Conservation (phyloP, 2,329 filamentous ascomycete species). For the Massarina eburnea region DNA sequence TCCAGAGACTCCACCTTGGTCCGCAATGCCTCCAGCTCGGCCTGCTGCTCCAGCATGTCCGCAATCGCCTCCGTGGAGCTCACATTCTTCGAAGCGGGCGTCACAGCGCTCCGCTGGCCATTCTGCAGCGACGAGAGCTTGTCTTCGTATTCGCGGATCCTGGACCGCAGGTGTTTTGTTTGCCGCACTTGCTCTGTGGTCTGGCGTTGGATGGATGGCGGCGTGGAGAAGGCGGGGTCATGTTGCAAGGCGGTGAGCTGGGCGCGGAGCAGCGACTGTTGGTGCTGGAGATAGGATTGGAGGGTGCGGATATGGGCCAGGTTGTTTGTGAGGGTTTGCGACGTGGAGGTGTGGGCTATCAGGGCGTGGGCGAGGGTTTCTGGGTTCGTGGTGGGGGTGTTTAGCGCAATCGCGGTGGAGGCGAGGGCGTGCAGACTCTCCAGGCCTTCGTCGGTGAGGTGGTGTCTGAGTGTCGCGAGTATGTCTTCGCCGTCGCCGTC, state of each 20-base stretch:
- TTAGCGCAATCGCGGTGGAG: constrained; percentile 39
- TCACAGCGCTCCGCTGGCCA: constrained; percentile 23
- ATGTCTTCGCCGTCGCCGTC: constrained; percentile 28
- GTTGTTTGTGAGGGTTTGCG: constrained; percentile 35
- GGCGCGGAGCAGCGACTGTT: constrained; percentile 31
- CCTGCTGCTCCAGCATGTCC: constrained; percentile 62
- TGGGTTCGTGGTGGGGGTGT: constrained; percentile 30
- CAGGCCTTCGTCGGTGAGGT: constrained; percentile 32
- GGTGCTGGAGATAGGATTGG: constrained; percentile 35
- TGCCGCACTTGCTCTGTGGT: constrained; percentile 75
- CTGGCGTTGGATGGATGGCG: constrained; percentile 62
- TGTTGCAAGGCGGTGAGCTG: constrained; percentile 34
- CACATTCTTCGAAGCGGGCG: constrained; percentile 34
- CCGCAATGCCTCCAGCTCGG: constrained; percentile 62
- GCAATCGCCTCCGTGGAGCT: constrained; percentile 56
- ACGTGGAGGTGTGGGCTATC: constrained; percentile 33
- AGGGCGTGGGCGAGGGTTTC: constrained; percentile 38
- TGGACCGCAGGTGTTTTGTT: constrained; percentile 66
- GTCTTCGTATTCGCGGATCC: constrained; percentile 65
- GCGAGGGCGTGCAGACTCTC: constrained; percentile 41
- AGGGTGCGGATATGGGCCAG: constrained; percentile 36
- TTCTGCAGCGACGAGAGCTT: constrained; percentile 42
- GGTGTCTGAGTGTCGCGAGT: constrained; percentile 21
- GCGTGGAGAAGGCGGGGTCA: constrained; percentile 45
- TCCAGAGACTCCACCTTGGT: constrained; percentile 63